Base-by-base conservation (phyloP, 495 filamentous ascomycete genomes). In the Oidiodendron maius region DNA sequence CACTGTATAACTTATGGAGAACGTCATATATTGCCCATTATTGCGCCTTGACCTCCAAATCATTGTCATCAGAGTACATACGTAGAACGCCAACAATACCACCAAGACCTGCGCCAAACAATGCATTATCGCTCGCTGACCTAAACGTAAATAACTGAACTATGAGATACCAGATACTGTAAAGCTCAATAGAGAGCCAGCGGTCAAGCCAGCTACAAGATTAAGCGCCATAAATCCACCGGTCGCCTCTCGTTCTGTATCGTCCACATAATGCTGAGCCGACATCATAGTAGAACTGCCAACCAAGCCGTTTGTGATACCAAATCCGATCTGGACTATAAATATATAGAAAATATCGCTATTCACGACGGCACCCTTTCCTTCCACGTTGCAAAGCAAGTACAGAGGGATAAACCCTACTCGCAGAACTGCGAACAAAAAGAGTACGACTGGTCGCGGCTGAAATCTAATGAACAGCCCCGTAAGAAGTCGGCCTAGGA, bases 211-310 rank as follows among this genome's bases (percentile, higher is more conserved):
- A 18, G 72, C 84, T 22, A 96, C 86, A 30, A 96, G 74, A 67
- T 84, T 86, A 57, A 95, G 60, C 8, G 87, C 87, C 93, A 98
- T 97, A 55, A 96, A 97, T 5, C 86, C 89, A 26, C 93, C 93
- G 6, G 89, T 82, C 15, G 89, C 88, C 69, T 95, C 89, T 22
- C 83, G 75, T 66, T 97, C 91, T 2, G 81, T 77, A 4, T 78
- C 78, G 4, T 79, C 80, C 16, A 96, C 91, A 75, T 77, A 89
- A 51, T 82, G 76, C 0, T 77, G 80, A 0, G 89, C 84, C 1
- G 83, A 86, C 82, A 97, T 95, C 93, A 99, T 96, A 63, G 81
- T 85, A 52, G 74, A 80, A 35, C 82, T 84, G 2, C 84, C 86
- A 8, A 99, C 50, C 74, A 83, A 96, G 2, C 93, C 93, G 61